Conservation (phyloP, 2,329 filamentous ascomycete species). For the Fusarium sp. region DNA sequence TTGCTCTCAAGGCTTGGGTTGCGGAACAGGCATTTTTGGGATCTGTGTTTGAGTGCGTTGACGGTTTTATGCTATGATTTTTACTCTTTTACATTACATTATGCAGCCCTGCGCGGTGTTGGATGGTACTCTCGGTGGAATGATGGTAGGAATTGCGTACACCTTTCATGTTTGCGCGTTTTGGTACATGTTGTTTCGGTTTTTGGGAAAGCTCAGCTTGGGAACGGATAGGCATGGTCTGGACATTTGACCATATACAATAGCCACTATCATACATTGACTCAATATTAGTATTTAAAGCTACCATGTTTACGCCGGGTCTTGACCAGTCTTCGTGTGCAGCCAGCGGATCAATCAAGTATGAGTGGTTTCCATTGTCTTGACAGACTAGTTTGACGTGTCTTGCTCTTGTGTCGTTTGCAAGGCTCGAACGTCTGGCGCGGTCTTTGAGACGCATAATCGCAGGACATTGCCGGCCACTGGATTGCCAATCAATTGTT, state of each 20-base stretch:
- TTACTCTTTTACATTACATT: slow-evolving; percentile 32
- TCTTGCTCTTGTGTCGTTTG: not conserved
- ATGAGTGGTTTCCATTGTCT: not conserved
- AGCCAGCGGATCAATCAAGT: not conserved
- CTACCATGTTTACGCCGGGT: not conserved
- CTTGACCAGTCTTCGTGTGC: not conserved
- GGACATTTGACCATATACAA: slow-evolving; percentile 28
- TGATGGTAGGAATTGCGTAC: slow-evolving; percentile 33
- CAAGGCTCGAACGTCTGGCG: slow-evolving; percentile 1
- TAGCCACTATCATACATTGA: slow-evolving; percentile 34
- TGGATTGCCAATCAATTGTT: not conserved
- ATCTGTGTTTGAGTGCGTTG: slow-evolving; percentile 40
- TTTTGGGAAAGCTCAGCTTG: slow-evolving; percentile 15
- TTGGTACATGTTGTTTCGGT: slow-evolving; percentile 19
- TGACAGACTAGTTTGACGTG: not conserved
- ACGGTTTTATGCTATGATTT: slow-evolving; percentile 17
- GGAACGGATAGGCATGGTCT: slow-evolving; percentile 23
- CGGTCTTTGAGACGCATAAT: not conserved
- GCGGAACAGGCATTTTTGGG: slow-evolving; percentile 37
- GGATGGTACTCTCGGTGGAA: slow-evolving; percentile 39
- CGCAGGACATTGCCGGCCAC: not conserved
- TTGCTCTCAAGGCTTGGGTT: slow-evolving; percentile 44
- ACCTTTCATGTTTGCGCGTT: slow-evolving; percentile 15
- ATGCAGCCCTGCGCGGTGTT: slow-evolving; percentile 48
- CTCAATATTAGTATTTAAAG: slow-evolving; percentile 20